Base-by-base conservation (phyloP, 768 basidiomycete genomes). In the Coprinellus micaceus region DNA sequence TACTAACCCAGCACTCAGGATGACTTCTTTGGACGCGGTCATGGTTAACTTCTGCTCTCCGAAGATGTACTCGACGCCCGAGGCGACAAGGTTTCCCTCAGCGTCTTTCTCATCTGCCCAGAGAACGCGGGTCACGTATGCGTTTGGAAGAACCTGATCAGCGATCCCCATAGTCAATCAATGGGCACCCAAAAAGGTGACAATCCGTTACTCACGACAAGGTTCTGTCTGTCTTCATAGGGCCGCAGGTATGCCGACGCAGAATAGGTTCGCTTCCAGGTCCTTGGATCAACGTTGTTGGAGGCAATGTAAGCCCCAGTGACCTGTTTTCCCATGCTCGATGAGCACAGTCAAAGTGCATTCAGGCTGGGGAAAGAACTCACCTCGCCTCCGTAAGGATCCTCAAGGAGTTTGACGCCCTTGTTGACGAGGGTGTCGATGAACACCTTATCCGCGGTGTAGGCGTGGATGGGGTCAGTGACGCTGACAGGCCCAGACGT, bases 361-460 rank as follows among this genome's bases (percentile, higher is more conserved):
- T 13, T 53, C 2, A 25, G 21, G 28, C 6, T 15, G 15, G 21
- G 15, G 19, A 26, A 48, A 9, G 28, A 13, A 60, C 61, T 19
- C 39, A 71, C 67, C 59, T 71, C 58, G 5, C 70, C 69, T 3
- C 64, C 68, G 51, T 68, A 69, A 7, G 69, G 66, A 60, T 71
- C 72, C 21, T 63, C 45, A n/a, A 68, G 36, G 10, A 26, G 36
- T 28, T 64, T 61, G 9, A 71, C 36, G 0, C 68, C 67, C 47
- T 58, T 65, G 25, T 70, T 68, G 11, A 60, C 52, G 36, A 71
- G 47, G 0, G 67, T 68, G 48, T 66, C 28, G 47, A 63, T 65
- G 47, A 69, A 56, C 21, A 69, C 29, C 4, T 52, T 39, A 55
- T 72, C 67, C 33, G 71, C 21, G 10, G 67, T 63, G 26, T 67